Conservation (phyloP, 2,329 filamentous ascomycete genomes). For the Venturia pyrina region DNA sequence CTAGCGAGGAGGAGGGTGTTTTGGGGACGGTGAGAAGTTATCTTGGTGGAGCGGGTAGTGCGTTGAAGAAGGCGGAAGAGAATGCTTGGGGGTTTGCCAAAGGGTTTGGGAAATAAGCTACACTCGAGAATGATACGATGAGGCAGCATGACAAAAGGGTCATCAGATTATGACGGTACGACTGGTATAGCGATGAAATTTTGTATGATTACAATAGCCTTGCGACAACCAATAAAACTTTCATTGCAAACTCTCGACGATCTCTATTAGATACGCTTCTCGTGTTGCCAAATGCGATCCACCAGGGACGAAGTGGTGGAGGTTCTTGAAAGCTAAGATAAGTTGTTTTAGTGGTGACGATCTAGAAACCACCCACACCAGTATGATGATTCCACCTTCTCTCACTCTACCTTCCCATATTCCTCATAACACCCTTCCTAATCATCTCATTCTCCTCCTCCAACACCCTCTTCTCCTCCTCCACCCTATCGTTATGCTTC, state of each 20-base stretch:
- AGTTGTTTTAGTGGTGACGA: no score
- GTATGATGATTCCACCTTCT: neutral
- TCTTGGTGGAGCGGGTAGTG: constrained; percentile 22
- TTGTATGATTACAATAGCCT: no score
- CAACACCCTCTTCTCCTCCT: constrained; percentile 20
- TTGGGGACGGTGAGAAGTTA: constrained; percentile 13
- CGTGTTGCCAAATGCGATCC: no score
- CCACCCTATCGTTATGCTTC: constrained; percentile 29
- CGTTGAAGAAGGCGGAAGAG: constrained; percentile 14
- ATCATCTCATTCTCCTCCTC: constrained; percentile 13
- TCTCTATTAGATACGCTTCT: no score
- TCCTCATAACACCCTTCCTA: neutral
- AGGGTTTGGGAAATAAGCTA: neutral
- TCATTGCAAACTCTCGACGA: no score
- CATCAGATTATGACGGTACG: no score
- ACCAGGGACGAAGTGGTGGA: no score
- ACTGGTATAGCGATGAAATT: no score
- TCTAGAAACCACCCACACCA: no score
- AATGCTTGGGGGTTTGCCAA: constrained; percentile 11
- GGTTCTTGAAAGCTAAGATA: no score
- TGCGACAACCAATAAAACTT: no score
- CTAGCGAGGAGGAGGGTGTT: constrained; percentile 24
- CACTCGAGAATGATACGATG: neutral
- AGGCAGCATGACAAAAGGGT: neutral
- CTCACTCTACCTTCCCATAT: neutral